Conservation (phyloP, 1,284 basidiomycete species). For the Pulchroboletus neoregius region DNA sequence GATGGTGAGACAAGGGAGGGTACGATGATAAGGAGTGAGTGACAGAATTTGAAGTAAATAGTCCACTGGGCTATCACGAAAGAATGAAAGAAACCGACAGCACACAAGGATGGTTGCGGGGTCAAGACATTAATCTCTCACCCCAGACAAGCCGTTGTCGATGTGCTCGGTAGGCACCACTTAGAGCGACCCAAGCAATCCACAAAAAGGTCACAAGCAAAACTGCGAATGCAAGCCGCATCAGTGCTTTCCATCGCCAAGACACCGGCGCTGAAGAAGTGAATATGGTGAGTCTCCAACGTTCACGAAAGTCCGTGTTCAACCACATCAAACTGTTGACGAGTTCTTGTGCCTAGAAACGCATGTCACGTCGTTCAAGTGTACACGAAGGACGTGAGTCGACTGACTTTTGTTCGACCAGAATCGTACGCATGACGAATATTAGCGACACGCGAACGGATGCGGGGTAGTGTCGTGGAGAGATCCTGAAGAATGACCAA, state of each 20-base stretch:
- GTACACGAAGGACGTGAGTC: background rate
- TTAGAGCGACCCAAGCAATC: constrained; percentile 56
- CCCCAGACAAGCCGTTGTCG: constrained; percentile 72
- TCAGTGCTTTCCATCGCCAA: constrained; percentile 56
- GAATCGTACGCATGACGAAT: constrained; percentile 62
- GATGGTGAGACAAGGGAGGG: background rate
- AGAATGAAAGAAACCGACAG: background rate
- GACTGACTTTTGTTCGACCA: constrained; percentile 57
- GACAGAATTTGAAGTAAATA: background rate
- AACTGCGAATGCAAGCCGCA: constrained; percentile 55
- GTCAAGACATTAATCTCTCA: constrained; percentile 63
- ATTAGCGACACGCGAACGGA: constrained; percentile 54
- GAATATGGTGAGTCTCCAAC: constrained; percentile 68
- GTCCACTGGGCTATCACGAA: background rate
- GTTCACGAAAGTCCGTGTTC: constrained; percentile 68
- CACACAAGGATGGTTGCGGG: background rate
- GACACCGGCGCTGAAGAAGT: constrained; percentile 65
- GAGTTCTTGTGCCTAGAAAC: constrained; percentile 52
- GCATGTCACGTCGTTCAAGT: background rate
- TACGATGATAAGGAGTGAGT: background rate
- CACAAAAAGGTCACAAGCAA: constrained; percentile 53
- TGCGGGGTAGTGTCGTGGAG: constrained; percentile 52
- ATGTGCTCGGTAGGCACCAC: constrained; percentile 65
- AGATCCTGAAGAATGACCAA: constrained; percentile 49
- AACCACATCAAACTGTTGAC: constrained; percentile 63